Evolutionary conservation across 192 early-diverging fungal species (phyloP).

Genomic region (Coemansia umbellata): DNA sequence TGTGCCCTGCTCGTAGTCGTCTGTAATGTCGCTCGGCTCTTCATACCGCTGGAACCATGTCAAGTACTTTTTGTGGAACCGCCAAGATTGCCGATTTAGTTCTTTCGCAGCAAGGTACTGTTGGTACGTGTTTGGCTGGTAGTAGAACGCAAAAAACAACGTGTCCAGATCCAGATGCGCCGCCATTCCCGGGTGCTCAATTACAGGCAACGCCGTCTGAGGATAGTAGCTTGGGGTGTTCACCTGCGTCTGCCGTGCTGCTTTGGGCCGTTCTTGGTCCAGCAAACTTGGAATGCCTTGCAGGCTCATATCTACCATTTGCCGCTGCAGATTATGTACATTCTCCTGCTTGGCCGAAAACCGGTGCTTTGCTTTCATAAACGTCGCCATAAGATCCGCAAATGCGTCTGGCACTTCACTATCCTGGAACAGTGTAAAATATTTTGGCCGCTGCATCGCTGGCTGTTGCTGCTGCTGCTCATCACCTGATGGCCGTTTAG

Average conservation of each 20-base stretch:
- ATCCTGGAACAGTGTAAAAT: slow-evolving; percentile 46
- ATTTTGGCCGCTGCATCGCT: slow-evolving; percentile 47
- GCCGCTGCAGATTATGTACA: slow-evolving; percentile 38
- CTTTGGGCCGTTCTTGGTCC: slow-evolving; percentile 77
- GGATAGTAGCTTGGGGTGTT: slow-evolving; percentile 92
- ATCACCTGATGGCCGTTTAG: slow-evolving; percentile 24
- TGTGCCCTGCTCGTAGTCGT: slow-evolving; percentile 96
- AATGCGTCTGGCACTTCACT: slow-evolving; percentile 60
- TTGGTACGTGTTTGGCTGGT: slow-evolving; percentile 93
- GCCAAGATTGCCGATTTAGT: slow-evolving; percentile 94
- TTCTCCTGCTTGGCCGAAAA: slow-evolving; percentile 27
- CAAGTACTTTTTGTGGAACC: slow-evolving; percentile 97
- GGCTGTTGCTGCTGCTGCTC: slow-evolving; percentile 19
- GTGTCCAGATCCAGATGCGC: slow-evolving; percentile 93
- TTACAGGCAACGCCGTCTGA: slow-evolving; percentile 73
- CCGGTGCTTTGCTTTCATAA: slow-evolving; percentile 62
- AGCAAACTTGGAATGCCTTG: slow-evolving; percentile 74
- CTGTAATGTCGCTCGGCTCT: slow-evolving; percentile 92
- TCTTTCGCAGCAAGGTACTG: slow-evolving; percentile 96
- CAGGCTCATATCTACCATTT: slow-evolving; percentile 83
- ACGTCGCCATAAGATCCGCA: slow-evolving; percentile 63
- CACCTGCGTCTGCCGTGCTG: slow-evolving; percentile 23
- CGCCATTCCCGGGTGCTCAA: slow-evolving; percentile 81
- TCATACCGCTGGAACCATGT: slow-evolving; percentile 99
- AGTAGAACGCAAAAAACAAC: slow-evolving; percentile 98